Base-by-base conservation (phyloP, 352 stramenopile species). In the Globisporangium emineosum region DNA sequence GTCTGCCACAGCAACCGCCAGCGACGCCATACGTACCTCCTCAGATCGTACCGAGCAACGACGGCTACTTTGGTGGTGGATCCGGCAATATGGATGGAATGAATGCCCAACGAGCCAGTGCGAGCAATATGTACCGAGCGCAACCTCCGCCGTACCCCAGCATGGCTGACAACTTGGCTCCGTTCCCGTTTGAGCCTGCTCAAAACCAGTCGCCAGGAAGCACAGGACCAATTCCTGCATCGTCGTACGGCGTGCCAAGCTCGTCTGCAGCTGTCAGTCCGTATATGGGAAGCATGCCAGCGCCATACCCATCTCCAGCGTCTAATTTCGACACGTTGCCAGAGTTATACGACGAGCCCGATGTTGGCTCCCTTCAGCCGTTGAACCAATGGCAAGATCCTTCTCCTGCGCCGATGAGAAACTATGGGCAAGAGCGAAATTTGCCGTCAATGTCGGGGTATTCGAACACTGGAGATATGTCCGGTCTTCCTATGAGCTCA, bases 281-380 rank as follows among this genome's bases (percentile, higher is more conserved):
- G n/a, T 80, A 72, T 45, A 76, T 81, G 21, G 68, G 52, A 27
- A 64, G 71, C 32, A 71, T 79, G 45, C 57, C 77, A 40, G 57
- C 27, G 3, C 69, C 73, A 47, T 65, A 69, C 19, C 63, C 76
- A 21, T 62, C 76, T 47, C 23, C 52, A 0, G 45, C 61, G 47
- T 54, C 69, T 8, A 79, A 40, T 37, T 73, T 72, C 27, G 74
- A 73, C 5, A 40, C 55, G 29, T 51, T 79, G 37, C 70, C 72
- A 25, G 71, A 54, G 30, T 29, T 77, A 7, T 82, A 73, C 61
- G 59, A 62, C 25, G 50, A 69, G 33, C 56, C 32, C 21, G 42
- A 12, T 27, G 45, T 51, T 60, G 65, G 47, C n/a, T 57, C 59
- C 35, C 43, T 73, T 23, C 40, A 54, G 35, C 47, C 50, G 54